Base-by-base conservation (phyloP, 768 basidiomycete genomes). In the Collybiopsis luxurians region DNA sequence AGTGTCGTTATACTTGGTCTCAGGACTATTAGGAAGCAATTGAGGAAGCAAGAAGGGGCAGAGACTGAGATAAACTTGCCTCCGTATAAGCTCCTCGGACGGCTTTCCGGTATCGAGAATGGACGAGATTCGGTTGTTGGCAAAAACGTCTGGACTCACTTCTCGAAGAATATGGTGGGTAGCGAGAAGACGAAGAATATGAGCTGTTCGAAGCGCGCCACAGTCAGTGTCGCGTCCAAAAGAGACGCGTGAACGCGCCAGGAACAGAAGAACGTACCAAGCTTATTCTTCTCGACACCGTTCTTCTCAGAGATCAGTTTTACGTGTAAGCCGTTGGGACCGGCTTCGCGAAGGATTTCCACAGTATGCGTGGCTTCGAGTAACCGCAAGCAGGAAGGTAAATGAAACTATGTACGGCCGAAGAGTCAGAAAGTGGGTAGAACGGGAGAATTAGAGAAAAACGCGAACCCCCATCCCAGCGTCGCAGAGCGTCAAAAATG, bases 131-230 rank as follows among this genome's bases (percentile, higher is more conserved):
- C 89, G 80, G 63, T 87, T 92, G 52, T 82, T 77, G 7, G 87
- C 76, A 62, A 92, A 93, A 4, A 86, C 82, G 63, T 91, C 80
- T 3, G 89, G 89, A 10, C 79, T 74, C 2, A 82, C 74, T 68
- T 93, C 91, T 40, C 79, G 76, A 30, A 89, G 75, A 52, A 92
- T 80, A 66, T 92, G 89, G 64, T 90, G 88, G 0, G 90, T 89
- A 11, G 89, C 89, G 44, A 92, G 79, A 23, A 91, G 75, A 43
- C 90, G 85, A 39, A 93, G 78, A 31, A 82, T 79, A 63, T 91
- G 90, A 3, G 84, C 89, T 90, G 39, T 12, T 11, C 38, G 19
- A 28, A 44, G 46, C 48, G 52, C 40, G 27, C 23, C 53, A 26
- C 2, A 5, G 27, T 51, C 46, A 54, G 55, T 39, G 45, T 34